phyloP scores from a whole-genome alignment of 352 stramenopile genomes.

The Phytophthora niederhauseri region DNA sequence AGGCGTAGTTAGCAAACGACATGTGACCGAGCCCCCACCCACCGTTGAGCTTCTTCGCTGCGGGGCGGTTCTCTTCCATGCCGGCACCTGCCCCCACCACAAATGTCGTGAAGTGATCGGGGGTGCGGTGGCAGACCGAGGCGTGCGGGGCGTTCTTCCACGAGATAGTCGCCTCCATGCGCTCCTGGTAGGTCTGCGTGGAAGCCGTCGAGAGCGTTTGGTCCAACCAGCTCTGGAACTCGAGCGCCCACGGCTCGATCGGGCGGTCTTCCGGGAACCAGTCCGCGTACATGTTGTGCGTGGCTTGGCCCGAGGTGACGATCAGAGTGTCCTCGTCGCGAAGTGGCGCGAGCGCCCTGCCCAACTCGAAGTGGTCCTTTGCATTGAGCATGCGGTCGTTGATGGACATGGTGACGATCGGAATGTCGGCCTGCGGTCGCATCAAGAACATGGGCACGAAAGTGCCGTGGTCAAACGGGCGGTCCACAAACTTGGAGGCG shows the following conservation, averaged over 20 bases:
- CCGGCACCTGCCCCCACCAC: conserved; percentile 41
- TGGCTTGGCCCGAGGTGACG: conserved; percentile 60
- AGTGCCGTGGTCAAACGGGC: conserved; percentile 1
- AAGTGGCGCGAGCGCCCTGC: conserved; percentile 22
- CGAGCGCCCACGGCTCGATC: conserved; percentile 18
- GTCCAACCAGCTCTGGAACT: conserved; percentile 39
- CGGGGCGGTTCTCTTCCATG: conserved; percentile 32
- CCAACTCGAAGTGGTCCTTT: not conserved
- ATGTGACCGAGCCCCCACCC: conserved; percentile 35
- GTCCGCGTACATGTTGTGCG: conserved; percentile 35
- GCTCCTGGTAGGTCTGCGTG: conserved; percentile 19
- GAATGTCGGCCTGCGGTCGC: not conserved
- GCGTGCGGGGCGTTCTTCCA: conserved; percentile 41
- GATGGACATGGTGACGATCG: conserved; percentile 12
- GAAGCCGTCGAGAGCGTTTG: conserved; percentile 21
- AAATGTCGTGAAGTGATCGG: conserved; percentile 52
- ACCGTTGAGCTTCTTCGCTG: conserved; percentile 27
- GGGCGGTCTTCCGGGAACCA: not conserved
- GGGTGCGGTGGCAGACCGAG: conserved; percentile 34
- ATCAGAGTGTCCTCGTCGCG: conserved; percentile 70
- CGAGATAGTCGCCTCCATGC: conserved; percentile 16
- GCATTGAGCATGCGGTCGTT: not conserved
- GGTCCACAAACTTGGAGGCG: conserved; percentile 2
- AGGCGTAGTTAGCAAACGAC: conserved; percentile 41
- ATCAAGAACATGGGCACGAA: conserved; percentile 6